Base-by-base conservation (phyloP, 139 green algal genomes). In the Tetradesmus obliquus region DNA sequence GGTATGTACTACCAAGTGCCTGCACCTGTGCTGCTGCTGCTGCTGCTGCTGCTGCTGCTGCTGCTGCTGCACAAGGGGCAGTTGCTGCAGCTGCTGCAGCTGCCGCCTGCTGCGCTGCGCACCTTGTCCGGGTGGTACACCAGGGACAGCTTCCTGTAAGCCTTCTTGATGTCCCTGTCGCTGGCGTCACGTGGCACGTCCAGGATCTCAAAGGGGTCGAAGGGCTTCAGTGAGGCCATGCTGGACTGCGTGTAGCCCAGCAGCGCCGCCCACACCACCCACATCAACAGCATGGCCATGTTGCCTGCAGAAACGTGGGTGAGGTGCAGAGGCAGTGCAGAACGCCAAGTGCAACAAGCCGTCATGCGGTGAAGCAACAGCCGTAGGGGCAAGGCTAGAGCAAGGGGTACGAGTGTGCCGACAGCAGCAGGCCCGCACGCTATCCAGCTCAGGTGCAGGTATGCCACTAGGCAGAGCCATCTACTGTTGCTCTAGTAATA, bases 171-270 rank as follows among this genome's bases (percentile, higher is more conserved):
- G 10, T 98, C 97, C 3, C 85, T 82, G 0, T 97, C 95, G n/a
- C 45, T 94, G 9, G 97, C 97, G 3, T 85, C 90, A 32, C 55
- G 86, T 7, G 93, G 84, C 20, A 98, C 79, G 93, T 91, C 94
- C 79, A 99, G 93, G 76, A 99, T 99, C n/a, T 96, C 95, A 91
- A 97, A 99, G 0, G 97, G 97, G 88, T 99, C 97, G 81, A 99
- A 99, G 0, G 95, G 96, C 69, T 95, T 93, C 22, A 95, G 62
- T 1, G 96, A 93, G 51, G 93, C 19, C 82, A 88, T 83, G 88
- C 51, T 86, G n/a, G 66, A 32, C 60, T 95, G 91, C 8, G 96
- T 94, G 82, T 96, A 98, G 5, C 92, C 90, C 10, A 96, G 66
- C 90, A 98, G 89, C 20, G 93, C 53, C 0, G 91, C 19, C 91